Base-by-base conservation (phyloP, 495 filamentous ascomycete species). In the Talaromyces proteolyticus region DNA sequence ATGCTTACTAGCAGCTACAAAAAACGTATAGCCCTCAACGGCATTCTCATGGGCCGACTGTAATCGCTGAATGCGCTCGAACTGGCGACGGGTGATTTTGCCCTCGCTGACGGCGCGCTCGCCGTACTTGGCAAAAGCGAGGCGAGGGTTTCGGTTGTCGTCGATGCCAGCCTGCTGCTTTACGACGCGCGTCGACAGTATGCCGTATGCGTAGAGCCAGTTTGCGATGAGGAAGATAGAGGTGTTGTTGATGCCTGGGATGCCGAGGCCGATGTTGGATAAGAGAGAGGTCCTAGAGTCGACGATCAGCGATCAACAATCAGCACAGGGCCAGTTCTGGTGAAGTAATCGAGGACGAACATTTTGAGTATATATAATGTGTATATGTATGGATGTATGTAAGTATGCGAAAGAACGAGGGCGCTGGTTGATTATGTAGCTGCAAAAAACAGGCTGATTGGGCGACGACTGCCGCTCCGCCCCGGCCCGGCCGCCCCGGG, bases 41-140 rank as follows among this genome's bases (percentile, higher is more conserved):
- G 69, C 57, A 55, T 78, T 80, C 10, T 63, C 66, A 53, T 76
- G 70, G 14, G 75, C 72, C 0, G 67, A 59, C 53, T 77, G 74
- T 55, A 62, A 57, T 1, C 75, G 69, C 58, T 70, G 70, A 17
- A 81, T 52, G 57, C 63, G 71, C 25, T 73, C 58, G 36, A 79
- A 61, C 40, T 65, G 62, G 14, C 51, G 45, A 34, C 69, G 67
- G 7, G 60, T 73, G 23, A 81, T 63, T 56, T 78, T 77, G 37
- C 75, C 77, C 20, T 63, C 57, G 29, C 68, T 55, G 14, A 81
- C 75, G 1, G 73, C 73, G 1, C 59, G 65, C 17, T 69, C 60
- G 41, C 75, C 76, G 50, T 70, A 68, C 18, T 68, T 73, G 41
- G 51, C 50, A 3, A 80, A 63, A 29, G 77, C 68, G 41, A 76